Base-by-base conservation (phyloP, 306 rosid species). In the Ormosia emarginata region DNA sequence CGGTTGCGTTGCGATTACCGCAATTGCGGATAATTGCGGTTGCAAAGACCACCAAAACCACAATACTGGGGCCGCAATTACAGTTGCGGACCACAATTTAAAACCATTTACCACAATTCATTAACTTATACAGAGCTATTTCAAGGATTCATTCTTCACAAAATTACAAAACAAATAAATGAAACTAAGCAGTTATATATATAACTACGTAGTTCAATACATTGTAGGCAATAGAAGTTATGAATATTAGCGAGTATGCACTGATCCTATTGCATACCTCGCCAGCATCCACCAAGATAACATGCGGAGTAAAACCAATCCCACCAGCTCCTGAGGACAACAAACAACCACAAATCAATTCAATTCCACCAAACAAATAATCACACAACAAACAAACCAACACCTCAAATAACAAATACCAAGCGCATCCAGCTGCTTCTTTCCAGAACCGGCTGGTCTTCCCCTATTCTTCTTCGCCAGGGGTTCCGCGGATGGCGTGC, bases 391-490 rank as follows among this genome's bases (percentile, higher is more conserved):
- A 70, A 4, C 24, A 34, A 29, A 9, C 1, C 0, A 65, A 41
- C 1, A 10, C 17, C 10, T 2, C 6, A 77, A 17, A 41, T 7
- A 8, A 30, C 2, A 39, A 39, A 66, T 82, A 93, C 99, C 98
- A 56, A 86, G 72, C 0, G 91, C 88, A 10, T 91, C 92, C 71
- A 88, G 41, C 44, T 90, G 95, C 74, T 86, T 95, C 85, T 89
- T 92, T 12, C 90, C 92, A 0, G 98, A 93, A 32, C 99, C 91
- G 0, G 90, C 93, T 0, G 98, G 99, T 34, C 99, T 79, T 30
- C 99, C 99, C 9, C 98, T 64, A n/a, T 83, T 70, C 85, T 88
- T 95, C 84, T 85, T 91, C 4, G 89, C 52, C 7, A 82, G 71
- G 0, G 90, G 92, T 14, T 94, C 97, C 4, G 86, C 83, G 4